Evolutionary conservation across 176 grass and related monocot species (phyloP).

Genomic region (Aegilops longissima): DNA sequence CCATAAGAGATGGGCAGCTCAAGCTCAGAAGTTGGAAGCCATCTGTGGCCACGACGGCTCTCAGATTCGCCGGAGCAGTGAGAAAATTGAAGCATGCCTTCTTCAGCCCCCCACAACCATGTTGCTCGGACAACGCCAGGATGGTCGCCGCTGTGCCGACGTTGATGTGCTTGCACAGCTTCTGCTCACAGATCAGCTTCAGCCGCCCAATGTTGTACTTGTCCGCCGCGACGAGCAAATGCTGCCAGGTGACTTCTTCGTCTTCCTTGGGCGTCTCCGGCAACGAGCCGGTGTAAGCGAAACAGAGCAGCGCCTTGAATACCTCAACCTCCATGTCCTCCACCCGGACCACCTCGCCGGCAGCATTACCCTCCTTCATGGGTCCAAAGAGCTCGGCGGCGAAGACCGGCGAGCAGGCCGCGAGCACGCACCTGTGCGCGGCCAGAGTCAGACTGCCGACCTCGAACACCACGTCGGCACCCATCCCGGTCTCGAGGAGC

Average conservation of each 20-base stretch:
- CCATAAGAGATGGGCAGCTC: background rate
- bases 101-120: background rate
- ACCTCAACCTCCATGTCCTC: background rate
- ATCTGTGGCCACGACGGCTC: background rate
- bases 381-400: background rate
- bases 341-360: background rate
- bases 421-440: background rate
- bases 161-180: no score
- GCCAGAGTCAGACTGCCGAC: background rate
- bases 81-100: background rate
- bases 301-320: background rate
- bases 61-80: background rate
- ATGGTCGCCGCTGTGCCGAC: background rate
- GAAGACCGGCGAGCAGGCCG: background rate
- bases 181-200: no score
- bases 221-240: no score
- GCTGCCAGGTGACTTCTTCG: background rate
- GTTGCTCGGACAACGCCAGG: background rate
- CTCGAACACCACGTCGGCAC: no score
- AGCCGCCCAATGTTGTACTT: no score
- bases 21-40: background rate
- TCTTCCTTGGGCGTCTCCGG: background rate
- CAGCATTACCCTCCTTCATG: background rate
- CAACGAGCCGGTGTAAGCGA: background rate
- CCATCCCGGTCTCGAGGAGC: no score